Evolutionary conservation across 116 monocot genomes (phyloP).

Genomic region (Phalaenopsis hybrid): DNA sequence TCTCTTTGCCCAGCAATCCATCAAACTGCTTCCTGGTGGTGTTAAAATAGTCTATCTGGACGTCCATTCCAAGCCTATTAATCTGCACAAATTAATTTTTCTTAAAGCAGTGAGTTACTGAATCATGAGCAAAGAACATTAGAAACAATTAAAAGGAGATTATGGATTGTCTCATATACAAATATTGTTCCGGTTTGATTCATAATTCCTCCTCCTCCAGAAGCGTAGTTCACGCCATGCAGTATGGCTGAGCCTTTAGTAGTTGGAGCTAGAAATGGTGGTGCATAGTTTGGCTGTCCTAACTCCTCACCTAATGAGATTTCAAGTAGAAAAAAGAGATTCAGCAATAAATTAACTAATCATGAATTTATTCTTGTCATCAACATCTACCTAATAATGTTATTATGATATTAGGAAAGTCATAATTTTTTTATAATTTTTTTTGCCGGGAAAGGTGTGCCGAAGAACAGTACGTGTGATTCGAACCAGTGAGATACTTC

Average conservation of each 20-base stretch:
- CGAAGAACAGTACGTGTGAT: too few species aligned
- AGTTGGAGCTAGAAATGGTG: slow-evolving; percentile 53
- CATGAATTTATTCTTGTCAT: too few species aligned
- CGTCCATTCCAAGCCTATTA: slow-evolving; percentile 53
- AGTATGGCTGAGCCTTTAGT: slow-evolving; percentile 41
- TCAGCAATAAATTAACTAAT: too few species aligned
- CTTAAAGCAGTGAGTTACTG: too few species aligned
- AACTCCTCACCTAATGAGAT: slow-evolving; percentile 32
- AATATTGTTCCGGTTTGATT: slow-evolving; percentile 54
- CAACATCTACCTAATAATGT: too few species aligned
- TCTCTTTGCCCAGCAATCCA: slow-evolving; percentile 34
- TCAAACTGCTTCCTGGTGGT: slow-evolving; percentile 46
- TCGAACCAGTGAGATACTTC: too few species aligned
- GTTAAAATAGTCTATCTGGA: slow-evolving; percentile 70
- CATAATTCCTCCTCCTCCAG: slow-evolving; percentile 67
- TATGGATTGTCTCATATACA: slow-evolving; percentile 13
- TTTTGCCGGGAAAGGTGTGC: too few species aligned
- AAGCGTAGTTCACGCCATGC: slow-evolving; percentile 68
- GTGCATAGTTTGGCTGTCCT: slow-evolving; percentile 41
- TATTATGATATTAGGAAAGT: too few species aligned
- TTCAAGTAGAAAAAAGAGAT: not conserved
- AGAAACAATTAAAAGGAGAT: too few species aligned
- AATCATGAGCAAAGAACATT: too few species aligned
- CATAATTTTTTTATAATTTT: too few species aligned
- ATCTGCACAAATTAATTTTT: slow-evolving; percentile 16